Conservation (phyloP, 352 stramenopile genomes). For the Hyaloperonospora brassicae region DNA sequence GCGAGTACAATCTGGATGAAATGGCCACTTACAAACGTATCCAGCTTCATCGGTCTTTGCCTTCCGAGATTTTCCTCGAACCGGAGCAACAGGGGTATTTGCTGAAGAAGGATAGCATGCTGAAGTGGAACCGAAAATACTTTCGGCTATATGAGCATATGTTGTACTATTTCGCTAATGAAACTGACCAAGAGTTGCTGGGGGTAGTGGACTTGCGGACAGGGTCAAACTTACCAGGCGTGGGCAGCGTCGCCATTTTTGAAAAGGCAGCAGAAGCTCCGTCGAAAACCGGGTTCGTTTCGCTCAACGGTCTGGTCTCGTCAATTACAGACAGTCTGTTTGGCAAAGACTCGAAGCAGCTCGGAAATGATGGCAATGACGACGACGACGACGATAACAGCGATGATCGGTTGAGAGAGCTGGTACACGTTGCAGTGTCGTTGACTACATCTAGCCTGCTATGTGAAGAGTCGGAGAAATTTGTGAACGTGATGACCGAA, state of each 20-base stretch:
- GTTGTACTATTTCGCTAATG: slow-evolving; percentile 85
- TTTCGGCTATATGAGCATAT: slow-evolving; percentile 84
- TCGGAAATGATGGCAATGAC: slow-evolving; percentile 33
- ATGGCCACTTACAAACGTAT: slow-evolving; percentile 77
- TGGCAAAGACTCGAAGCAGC: slow-evolving; percentile 43
- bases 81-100: slow-evolving; percentile 75
- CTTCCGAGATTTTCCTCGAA: slow-evolving; percentile 69
- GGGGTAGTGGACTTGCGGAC: slow-evolving; percentile 75
- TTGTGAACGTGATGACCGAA: slow-evolving; percentile 36
- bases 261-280: slow-evolving; percentile 57
- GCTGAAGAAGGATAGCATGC: slow-evolving; percentile 82
- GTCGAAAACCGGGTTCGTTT: slow-evolving; percentile 59
- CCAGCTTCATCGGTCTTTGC: slow-evolving; percentile 74
- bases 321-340: slow-evolving; percentile 77
- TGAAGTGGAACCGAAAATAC: slow-evolving; percentile 87
- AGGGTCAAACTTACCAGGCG: slow-evolving; percentile 57
- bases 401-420: slow-evolving; percentile 43
- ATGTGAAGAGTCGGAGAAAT: slow-evolving; percentile 57
- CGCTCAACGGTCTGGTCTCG: slow-evolving; percentile 70
- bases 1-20: slow-evolving; percentile 83
- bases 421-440: slow-evolving; percentile 58
- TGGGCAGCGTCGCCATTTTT: slow-evolving; percentile 76
- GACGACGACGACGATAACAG: slow-evolving; percentile 49
- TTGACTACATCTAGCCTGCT: slow-evolving; percentile 63
- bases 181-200: slow-evolving; percentile 75